phyloP scores from a whole-genome alignment of 164 flowering plant genomes.

The Kalanchoe fedtschenkoi region DNA sequence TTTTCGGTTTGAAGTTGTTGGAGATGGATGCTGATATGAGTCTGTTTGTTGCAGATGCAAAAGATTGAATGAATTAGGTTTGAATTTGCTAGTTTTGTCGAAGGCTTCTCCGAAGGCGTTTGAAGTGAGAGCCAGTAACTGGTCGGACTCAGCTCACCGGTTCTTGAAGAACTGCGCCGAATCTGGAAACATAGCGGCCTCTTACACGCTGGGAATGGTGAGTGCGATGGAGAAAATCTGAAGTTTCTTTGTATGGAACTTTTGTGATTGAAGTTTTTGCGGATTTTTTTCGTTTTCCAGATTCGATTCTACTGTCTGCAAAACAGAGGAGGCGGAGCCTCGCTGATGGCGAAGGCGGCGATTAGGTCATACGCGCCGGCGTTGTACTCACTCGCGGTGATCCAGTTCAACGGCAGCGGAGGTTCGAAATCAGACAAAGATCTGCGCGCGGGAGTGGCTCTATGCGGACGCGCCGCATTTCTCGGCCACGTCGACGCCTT shows the following conservation, averaged over 20 bases:
- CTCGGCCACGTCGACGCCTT: constrained; percentile 5
- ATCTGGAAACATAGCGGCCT: too few relatives aligned
- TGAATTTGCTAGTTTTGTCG: too few relatives aligned
- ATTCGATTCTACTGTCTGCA: constrained; percentile 64
- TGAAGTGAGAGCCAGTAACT: too few relatives aligned
- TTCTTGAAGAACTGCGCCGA: too few relatives aligned
- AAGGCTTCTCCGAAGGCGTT: too few relatives aligned
- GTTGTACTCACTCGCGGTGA: constrained; percentile 67
- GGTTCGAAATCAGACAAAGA: constrained; percentile 50
- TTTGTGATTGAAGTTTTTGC: too few relatives aligned
- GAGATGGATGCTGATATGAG: background rate
- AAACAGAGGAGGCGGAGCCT: constrained; percentile 49
- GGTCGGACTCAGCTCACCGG: too few relatives aligned
- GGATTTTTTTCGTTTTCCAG: constrained; percentile 19
- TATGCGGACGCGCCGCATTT: constrained; percentile 8
- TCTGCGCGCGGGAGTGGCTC: constrained; percentile 49
- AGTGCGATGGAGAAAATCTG: too few relatives aligned
- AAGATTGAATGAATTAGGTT: too few relatives aligned
- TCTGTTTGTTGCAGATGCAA: background rate
- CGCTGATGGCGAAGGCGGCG: constrained; percentile 60
- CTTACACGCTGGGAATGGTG: too few relatives aligned
- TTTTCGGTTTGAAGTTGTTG: background rate
- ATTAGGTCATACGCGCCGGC: constrained; percentile 27
- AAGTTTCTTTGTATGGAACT: too few relatives aligned
- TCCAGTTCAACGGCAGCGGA: constrained; percentile 90